Percentiles rank a stretch among this genome's conserved stretches.
Evolutionary conservation across 371 early-diverging fungal species (phyloP).

Genomic region (Smittium culicis): DNA sequence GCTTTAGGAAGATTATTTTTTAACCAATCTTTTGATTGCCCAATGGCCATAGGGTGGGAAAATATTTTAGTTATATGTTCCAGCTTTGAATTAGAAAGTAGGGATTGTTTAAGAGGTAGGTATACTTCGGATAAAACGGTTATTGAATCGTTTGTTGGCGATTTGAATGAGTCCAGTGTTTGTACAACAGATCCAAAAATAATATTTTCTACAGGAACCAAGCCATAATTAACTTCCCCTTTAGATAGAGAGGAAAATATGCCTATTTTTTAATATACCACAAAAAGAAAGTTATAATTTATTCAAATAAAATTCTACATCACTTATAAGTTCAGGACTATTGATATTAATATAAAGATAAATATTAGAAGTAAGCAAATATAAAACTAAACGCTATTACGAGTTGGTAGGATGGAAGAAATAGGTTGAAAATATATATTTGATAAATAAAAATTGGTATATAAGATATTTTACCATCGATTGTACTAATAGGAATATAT

Average conservation of each 20-base stretch:
- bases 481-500: background rate
- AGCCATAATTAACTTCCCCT: conserved; percentile 67
- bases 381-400: no score
- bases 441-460: no score
- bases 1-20: conserved; percentile 44
- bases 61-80: conserved; percentile 63
- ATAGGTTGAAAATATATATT: no score
- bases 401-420: no score
- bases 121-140: conserved; percentile 38
- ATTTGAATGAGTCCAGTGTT: conserved; percentile 45
- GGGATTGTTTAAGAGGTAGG: conserved; percentile 54
- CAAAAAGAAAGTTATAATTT: no score
- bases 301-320: no score
- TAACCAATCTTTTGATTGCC: conserved; percentile 70
- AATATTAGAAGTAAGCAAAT: no score
- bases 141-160: conserved; percentile 13
- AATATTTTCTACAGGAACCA: conserved; percentile 91
- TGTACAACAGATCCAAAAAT: conserved; percentile 72
- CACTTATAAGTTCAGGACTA: no score
- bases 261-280: no score
- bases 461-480: background rate
- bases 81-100: conserved; percentile 51
- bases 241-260: conserved; percentile 10
- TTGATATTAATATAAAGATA: no score
- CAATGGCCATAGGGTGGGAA: conserved; percentile 83